Evolutionary conservation across 495 filamentous ascomycete species (phyloP), one percentile per base, ranked within the genome.

Genomic region (Parathielavia appendiculata): DNA sequence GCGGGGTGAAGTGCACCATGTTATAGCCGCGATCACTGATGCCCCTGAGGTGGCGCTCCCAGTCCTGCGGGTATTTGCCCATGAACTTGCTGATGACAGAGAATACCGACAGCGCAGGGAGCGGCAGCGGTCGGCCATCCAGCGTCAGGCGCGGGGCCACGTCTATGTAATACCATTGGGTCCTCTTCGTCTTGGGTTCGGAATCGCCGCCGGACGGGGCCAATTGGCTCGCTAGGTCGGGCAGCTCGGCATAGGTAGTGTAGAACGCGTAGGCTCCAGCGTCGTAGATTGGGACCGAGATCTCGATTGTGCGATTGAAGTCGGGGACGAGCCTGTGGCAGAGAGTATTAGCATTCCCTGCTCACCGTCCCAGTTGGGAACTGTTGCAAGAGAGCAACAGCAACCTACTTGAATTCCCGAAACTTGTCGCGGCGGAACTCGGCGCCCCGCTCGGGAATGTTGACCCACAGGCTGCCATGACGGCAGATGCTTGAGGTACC

Each of bases 41-140:
- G 41, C 93, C 93, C 59, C 81, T 77, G 52, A 97, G 79, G 68
- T 97, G 91, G 16, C 82, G 84, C 57, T 97, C 85, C 92, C 92
- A 99, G 59, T 91, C 86, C 2, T 77, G 75, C 1, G 93, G 92
- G 65, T 89, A 93, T 65, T 85, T 84, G 39, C 95, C 95, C 88
- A 99, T 92, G 77, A 96, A 96, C 73, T 97, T 99, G 55, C 91
- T 96, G 57, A 97, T 87, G 38, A 92, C 78, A n/a, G 95, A 97
- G 72, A 92, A 95, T 45, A 96, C 83, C 0, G 91, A 93, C 9
- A 99, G 77, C 0, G 95, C 88, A 63, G 89, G 85, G 55, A 97
- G 78, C 8, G 93, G 90, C 64, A 97, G 70, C 9, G 82, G 76
- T 19, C 77, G 76, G 39, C 84, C 81, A 14, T 86, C 82, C 19